A percentile compares a stretch with the other conserved stretches of the same genome.
These are phyloP conservation scores for Cladochytrium replicatum DNA, from an alignment of 192 early-diverging fungal genomes.

Conservation along the genomic window DNA sequence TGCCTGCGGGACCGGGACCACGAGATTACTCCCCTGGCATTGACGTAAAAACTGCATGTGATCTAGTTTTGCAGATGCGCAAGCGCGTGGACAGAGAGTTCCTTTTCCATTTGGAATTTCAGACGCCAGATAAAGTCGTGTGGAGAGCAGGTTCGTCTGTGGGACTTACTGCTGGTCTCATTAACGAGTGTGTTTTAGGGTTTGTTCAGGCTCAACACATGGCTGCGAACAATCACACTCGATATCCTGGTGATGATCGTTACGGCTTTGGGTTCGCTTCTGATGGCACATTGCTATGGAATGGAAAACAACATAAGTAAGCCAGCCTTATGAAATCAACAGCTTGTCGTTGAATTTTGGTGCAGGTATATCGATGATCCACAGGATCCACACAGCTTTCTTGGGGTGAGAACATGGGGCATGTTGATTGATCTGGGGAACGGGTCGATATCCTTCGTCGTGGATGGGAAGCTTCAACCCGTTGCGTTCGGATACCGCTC, in stretches of 20 bases:
- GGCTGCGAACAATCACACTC: constrained; percentile 7
- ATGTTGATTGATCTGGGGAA: constrained; percentile 32
- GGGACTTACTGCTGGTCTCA: not conserved
- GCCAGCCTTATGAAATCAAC: constrained; percentile 9
- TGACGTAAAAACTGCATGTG: constrained; percentile 7
- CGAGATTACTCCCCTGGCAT: not conserved
- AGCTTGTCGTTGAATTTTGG: not conserved
- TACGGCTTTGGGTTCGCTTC: constrained; percentile 32
- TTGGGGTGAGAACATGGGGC: constrained; percentile 29
- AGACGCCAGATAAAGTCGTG: constrained; percentile 21
- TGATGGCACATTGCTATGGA: constrained; percentile 19
- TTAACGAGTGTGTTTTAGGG: too few species aligned
- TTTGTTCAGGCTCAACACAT: constrained; percentile 6
- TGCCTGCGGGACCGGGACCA: not conserved
- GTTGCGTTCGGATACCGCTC: constrained; percentile 35
- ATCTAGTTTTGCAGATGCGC: constrained; percentile 27
- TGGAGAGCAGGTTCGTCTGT: constrained; percentile 32
- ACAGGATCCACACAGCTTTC: constrained; percentile 15
- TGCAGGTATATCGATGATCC: constrained; percentile 16
- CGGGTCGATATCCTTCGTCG: constrained; percentile 27
- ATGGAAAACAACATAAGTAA: constrained; percentile 17
- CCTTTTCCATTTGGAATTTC: constrained; percentile 38
- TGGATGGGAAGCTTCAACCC: constrained; percentile 19
- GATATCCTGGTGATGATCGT: constrained; percentile 29
- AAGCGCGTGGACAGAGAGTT: constrained; percentile 25